These are phyloP conservation scores for Yamadazyma phyllophila DNA, from an alignment of 805 yeast genomes.

Conservation along the genomic window DNA sequence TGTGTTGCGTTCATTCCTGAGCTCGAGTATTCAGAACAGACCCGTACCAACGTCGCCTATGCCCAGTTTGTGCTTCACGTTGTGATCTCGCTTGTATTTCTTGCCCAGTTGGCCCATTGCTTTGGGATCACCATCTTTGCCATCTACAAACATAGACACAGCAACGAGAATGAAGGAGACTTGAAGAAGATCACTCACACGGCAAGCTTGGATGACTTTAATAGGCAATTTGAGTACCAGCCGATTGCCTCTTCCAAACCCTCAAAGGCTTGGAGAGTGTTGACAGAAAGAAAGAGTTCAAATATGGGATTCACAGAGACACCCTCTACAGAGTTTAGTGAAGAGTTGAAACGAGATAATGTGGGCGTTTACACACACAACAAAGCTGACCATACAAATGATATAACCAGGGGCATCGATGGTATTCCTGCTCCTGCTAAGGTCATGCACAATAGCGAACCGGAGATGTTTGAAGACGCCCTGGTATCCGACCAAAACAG, in stretches of 20 bases:
- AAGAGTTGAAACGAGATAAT: too few species aligned
- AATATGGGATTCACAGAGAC: too few species aligned
- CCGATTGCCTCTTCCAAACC: constrained; percentile 15
- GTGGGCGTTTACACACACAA: too few species aligned
- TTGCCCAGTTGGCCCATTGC: constrained; percentile 28
- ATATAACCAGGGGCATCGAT: neutral
- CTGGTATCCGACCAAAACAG: neutral
- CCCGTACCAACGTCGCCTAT: constrained; percentile 43
- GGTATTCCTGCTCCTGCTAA: neutral
- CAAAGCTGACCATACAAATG: neutral
- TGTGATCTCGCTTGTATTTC: constrained; percentile 28
- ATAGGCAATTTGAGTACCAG: constrained; percentile 25
- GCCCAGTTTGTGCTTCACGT: constrained; percentile 42
- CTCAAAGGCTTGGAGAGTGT: neutral
- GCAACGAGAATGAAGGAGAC: neutral
- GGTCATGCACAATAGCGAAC: too few species aligned
- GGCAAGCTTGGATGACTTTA: constrained; percentile 20
- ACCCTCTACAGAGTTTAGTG: too few species aligned
- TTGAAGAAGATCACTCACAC: neutral
- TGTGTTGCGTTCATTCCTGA: constrained; percentile 43
- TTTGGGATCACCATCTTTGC: constrained; percentile 25
- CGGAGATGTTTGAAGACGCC: too few species aligned
- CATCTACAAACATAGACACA: constrained; percentile 15
- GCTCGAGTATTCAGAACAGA: constrained; percentile 34
- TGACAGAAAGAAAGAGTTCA: too few species aligned